Percentiles rank a stretch among this genome's conserved stretches.
These are phyloP conservation scores for Lumnitzera littorea DNA, from an alignment of 345 rosid species.

Conservation along the genomic window DNA sequence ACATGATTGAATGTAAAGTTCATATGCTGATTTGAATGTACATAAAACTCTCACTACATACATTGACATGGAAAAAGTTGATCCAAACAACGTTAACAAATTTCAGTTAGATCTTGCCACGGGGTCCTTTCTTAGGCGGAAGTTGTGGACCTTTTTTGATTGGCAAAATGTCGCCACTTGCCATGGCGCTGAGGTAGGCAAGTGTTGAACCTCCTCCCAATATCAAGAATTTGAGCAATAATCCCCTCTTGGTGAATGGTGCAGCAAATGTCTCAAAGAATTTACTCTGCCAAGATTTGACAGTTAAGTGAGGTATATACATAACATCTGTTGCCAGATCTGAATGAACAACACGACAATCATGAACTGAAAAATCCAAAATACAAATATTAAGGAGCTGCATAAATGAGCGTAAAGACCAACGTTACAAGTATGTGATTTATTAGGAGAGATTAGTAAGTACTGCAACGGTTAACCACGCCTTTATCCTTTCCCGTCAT, in stretches of 20 bases:
- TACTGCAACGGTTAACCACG: too few species aligned
- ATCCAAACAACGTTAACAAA: background rate
- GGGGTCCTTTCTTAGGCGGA: constrained; percentile 83
- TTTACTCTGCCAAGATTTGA: constrained; percentile 62
- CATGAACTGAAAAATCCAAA: too few species aligned
- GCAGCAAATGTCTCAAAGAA: constrained; percentile 91
- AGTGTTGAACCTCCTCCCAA: constrained; percentile 77
- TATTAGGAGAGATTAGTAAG: too few species aligned
- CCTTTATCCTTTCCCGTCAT: too few species aligned
- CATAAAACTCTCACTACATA: constrained; percentile 13
- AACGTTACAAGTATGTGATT: too few species aligned
- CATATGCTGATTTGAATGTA: background rate
- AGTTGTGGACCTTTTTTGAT: constrained; percentile 95
- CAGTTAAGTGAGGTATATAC: background rate
- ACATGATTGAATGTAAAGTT: too few species aligned
- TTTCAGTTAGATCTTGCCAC: constrained; percentile 66
- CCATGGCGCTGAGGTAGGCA: constrained; percentile 60
- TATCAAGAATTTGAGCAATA: constrained; percentile 85
- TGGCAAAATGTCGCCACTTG: constrained; percentile 68
- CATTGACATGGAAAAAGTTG: constrained; percentile 15
- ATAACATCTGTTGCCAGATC: too few species aligned
- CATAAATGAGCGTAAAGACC: background rate
- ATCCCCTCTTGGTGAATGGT: constrained; percentile 94
- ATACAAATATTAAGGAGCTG: too few species aligned
- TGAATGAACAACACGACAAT: too few species aligned